Conservation (phyloP, 2,329 filamentous ascomycete genomes). For the Phialophora chinensis region DNA sequence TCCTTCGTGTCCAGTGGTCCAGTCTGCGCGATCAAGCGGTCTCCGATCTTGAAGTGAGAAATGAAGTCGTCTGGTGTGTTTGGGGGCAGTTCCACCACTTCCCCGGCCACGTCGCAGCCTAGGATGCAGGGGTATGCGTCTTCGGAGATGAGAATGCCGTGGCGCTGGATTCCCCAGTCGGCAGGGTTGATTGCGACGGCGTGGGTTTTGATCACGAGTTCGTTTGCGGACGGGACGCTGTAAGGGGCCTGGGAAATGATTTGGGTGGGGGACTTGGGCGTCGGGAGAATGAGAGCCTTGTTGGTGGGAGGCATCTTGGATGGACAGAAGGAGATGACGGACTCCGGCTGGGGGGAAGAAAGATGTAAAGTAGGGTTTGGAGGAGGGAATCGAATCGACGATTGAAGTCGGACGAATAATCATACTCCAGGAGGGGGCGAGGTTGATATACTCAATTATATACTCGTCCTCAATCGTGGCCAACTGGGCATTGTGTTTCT, state of each 20-base stretch:
- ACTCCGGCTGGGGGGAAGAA: background rate
- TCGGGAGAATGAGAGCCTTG: conserved; percentile 36
- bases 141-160: conserved; percentile 37
- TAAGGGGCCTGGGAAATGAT: conserved; percentile 35
- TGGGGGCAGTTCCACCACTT: conserved; percentile 49
- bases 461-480: no score
- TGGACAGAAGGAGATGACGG: background rate
- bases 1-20: conserved; percentile 1
- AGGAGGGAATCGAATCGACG: no score
- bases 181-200: conserved; percentile 43
- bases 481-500: background rate
- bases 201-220: conserved; percentile 40
- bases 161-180: conserved; percentile 46
- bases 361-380: background rate
- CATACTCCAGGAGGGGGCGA: no score
- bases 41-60: conserved; percentile 53
- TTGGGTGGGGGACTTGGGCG: conserved; percentile 33
- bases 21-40: conserved; percentile 50
- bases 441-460: no score
- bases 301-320: conserved; percentile 27
- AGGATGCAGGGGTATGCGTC: conserved; percentile 47
- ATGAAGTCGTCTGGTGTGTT: background rate
- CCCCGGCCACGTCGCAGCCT: conserved; percentile 54
- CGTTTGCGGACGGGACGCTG: conserved; percentile 29
- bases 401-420: no score